A percentile compares a stretch with the other conserved stretches of the same genome.
Conservation (phyloP, 495 filamentous ascomycete species). For the Venustampulla echinocandica region DNA sequence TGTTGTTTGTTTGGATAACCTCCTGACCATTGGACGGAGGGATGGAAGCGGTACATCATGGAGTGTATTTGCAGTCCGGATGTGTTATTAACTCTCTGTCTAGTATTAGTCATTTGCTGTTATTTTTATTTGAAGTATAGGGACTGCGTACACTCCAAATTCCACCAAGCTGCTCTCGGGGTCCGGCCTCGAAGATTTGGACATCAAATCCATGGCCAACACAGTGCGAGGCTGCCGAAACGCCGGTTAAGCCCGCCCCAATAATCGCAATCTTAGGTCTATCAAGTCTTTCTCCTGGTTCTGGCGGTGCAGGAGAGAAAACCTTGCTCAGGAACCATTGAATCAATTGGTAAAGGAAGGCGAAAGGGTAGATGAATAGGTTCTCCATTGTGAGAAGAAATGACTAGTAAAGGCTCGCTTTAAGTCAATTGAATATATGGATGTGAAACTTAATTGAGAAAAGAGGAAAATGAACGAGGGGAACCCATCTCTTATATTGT, state of each 20-base stretch:
- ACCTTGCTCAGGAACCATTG: conserved; percentile 58
- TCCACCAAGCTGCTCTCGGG: conserved; percentile 56
- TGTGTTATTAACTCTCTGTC: conserved; percentile 70
- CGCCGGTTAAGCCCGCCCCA: conserved; percentile 73
- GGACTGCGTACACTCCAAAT: conserved; percentile 74
- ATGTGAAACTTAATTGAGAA: no score
- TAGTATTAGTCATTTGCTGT: neutral
- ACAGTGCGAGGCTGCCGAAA: conserved; percentile 76
- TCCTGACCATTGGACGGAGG: conserved; percentile 60
- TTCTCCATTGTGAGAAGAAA: conserved; percentile 18
- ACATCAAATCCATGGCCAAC: conserved; percentile 83
- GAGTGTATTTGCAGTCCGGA: conserved; percentile 76
- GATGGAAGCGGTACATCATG: conserved; percentile 84
- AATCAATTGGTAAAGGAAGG: conserved; percentile 55
- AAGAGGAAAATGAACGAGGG: no score
- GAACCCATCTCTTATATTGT: no score
- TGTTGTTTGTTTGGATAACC: conserved; percentile 69
- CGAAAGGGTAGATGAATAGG: conserved; percentile 36
- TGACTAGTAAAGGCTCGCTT: neutral
- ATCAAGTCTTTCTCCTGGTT: conserved; percentile 39
- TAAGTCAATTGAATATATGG: neutral
- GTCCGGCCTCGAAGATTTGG: conserved; percentile 63
- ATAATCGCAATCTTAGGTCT: conserved; percentile 71
- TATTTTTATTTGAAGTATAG: neutral
- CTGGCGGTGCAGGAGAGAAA: conserved; percentile 62